These are phyloP conservation scores for Tetrapisispora namnaoensis DNA, from an alignment of 805 yeast genomes.

Conservation along the genomic window DNA sequence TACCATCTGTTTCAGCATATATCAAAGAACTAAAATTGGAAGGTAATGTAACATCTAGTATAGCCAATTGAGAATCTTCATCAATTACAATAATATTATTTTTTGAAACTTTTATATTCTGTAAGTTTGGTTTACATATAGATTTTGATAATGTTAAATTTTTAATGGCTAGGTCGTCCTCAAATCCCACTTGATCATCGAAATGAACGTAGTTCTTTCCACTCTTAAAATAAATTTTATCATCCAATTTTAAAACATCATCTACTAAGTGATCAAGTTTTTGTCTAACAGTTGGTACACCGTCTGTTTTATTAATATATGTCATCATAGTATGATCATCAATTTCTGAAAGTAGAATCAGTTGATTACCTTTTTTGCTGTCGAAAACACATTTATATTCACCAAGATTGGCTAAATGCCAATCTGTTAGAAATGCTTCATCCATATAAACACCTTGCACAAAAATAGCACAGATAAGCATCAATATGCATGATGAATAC, in stretches of 20 bases:
- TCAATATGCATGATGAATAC: not conserved
- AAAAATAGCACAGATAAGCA: not conserved
- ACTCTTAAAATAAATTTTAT: conserved; percentile 9
- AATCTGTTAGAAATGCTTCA: conserved; percentile 46
- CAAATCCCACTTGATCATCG: conserved; percentile 1
- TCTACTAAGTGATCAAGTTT: conserved; percentile 12
- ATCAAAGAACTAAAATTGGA: conserved; percentile 8
- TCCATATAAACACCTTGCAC: conserved; percentile 35
- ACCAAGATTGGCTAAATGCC: conserved; percentile 43
- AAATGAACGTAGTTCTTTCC: conserved; percentile 6
- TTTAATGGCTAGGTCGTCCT: not conserved
- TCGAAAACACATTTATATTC: conserved; percentile 22
- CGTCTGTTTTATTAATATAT: conserved; percentile 29
- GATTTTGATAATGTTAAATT: conserved; percentile 6
- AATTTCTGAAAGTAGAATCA: conserved; percentile 22
- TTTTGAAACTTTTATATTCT: conserved; percentile 4
- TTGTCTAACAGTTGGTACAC: conserved; percentile 28
- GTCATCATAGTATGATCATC: conserved; percentile 22
- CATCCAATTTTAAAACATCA: conserved; percentile 11
- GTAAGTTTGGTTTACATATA: conserved; percentile 12
- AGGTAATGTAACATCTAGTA: conserved; percentile 13
- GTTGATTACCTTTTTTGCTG: conserved; percentile 7
- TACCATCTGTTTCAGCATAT: conserved; percentile 13
- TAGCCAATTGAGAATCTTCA: conserved; percentile 8
- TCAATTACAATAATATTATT: conserved; percentile 13